Evolutionary conservation across 2,329 filamentous ascomycete genomes (phyloP), one percentile per base, ranked within the genome.

Genomic region (Gaeumannomyces sp.): DNA sequence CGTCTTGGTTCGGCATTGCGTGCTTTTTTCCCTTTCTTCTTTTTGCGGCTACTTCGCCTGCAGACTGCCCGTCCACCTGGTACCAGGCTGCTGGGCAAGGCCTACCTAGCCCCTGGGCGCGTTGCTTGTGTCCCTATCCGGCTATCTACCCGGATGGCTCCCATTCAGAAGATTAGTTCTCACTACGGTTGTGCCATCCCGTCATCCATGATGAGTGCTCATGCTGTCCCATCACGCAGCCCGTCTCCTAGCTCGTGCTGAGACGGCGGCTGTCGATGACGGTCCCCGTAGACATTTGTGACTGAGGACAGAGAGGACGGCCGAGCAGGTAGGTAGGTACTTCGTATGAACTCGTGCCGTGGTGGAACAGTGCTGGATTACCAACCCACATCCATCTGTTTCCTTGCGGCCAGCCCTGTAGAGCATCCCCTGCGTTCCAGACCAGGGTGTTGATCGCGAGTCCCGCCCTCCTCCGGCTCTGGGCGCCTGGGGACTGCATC

Each of bases 1-100:
- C 64, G 66, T 53, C 22, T 53, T 53, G 22, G 45, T 53, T n/a
- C 45, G 45, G 45, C 57, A 64, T 65, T 64, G 63, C 65, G 63
- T 63, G 58, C 61, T 59, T 53, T 53, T 31, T 28, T 28, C 10
- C 16, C n/a, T 28, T 31, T 27, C 25, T 59, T 29, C 7, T 25
- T 27, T 59, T 31, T 59, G 10, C 29, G 25, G 2, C 27, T 29
- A 25, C 25, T 59, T 59, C 27, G 27, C 57, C 25, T 31, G 57
- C 57, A 59, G 7, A 19, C 25, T 28, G 27, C 22, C 27, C 25
- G 5, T 59, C 22, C 19, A 8, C 25, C 57, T 29, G 57, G 57
- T 28, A 59, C 56, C 27, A 28, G 22, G 27, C 22, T 53, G 45
- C 14, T 53, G 45, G 45, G 22, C 22, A 25, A 10, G 45, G n/a